Evolutionary conservation across 2,329 filamentous ascomycete species (phyloP).

Genomic region (Sporothrix pallida): DNA sequence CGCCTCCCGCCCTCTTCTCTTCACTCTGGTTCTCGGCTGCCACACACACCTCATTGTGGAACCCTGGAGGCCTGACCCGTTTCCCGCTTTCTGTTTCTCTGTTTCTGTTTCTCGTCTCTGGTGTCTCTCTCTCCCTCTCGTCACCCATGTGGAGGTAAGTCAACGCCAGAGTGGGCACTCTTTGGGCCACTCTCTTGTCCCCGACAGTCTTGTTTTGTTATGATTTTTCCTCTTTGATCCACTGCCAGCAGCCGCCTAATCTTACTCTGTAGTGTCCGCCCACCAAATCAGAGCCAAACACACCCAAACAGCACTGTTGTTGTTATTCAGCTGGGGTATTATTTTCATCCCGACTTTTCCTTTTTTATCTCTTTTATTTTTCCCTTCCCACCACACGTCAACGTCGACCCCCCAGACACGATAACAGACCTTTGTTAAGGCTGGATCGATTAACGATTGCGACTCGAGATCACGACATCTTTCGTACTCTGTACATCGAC

Average conservation of each 20-base stretch:
- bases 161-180: not conserved
- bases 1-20: not conserved
- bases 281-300: not conserved
- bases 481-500: no score
- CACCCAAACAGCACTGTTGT: not conserved
- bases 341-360: conserved; percentile 3
- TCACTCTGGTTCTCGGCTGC: not conserved
- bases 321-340: not conserved
- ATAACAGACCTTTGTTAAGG: conserved; percentile 14
- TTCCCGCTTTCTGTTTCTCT: not conserved
- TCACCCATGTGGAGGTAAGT: conserved; percentile 20
- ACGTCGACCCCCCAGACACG: not conserved
- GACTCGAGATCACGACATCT: not conserved
- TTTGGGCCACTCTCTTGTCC: not conserved
- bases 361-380: not conserved
- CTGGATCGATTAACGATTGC: conserved; percentile 8
- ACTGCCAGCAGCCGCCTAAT: conserved; percentile 24
- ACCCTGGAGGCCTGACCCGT: conserved; percentile 18
- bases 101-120: not conserved
- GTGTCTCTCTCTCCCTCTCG: not conserved
- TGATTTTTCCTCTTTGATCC: conserved; percentile 33
- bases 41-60: conserved; percentile 14
- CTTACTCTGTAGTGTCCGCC: not conserved
- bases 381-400: not conserved
- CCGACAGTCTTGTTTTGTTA: conserved; percentile 25